Percentiles rank a stretch among this genome's conserved stretches.
These are phyloP conservation scores for Arthrobotrys musiformis DNA, from an alignment of 2,329 filamentous ascomycete genomes.

Conservation along the genomic window DNA sequence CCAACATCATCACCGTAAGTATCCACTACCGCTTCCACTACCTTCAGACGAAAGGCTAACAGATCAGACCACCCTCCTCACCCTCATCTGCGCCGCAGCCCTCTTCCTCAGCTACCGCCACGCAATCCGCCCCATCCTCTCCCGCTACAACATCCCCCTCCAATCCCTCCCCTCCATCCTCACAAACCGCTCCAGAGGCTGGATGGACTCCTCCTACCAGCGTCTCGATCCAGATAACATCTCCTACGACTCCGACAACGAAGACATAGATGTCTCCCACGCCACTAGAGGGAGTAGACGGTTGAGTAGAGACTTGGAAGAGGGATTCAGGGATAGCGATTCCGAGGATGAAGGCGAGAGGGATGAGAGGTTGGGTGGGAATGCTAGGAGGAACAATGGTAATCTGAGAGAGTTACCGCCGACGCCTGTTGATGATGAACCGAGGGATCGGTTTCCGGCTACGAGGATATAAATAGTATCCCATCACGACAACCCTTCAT, in stretches of 20 bases:
- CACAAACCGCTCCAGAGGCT: conserved; percentile 47
- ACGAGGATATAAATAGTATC: conserved; percentile 35
- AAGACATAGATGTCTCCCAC: conserved; percentile 25
- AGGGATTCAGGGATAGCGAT: conserved; percentile 52
- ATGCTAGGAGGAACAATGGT: conserved; percentile 21
- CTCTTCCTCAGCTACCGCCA: conserved; percentile 55
- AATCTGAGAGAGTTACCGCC: conserved; percentile 43
- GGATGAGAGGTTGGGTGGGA: conserved; percentile 38
- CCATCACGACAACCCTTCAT: background rate
- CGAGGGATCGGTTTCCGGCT: conserved; percentile 34
- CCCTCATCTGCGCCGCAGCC: conserved; percentile 49
- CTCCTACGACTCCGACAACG: conserved; percentile 49
- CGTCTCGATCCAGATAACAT: conserved; percentile 40
- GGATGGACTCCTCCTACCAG: conserved; percentile 50
- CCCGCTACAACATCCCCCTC: conserved; percentile 53
- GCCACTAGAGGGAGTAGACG: background rate
- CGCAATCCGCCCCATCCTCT: conserved; percentile 51
- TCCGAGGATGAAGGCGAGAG: conserved; percentile 43
- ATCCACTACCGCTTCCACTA: background rate
- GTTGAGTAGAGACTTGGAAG: conserved; percentile 46
- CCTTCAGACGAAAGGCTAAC: background rate
- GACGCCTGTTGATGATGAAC: conserved; percentile 45
- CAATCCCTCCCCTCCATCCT: conserved; percentile 52
- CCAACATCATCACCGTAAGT: conserved; percentile 55
- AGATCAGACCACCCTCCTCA: conserved; percentile 51